Evolutionary conservation across 495 filamentous ascomycete genomes (phyloP).

Genomic region (Hypoxylon cercidicola): DNA sequence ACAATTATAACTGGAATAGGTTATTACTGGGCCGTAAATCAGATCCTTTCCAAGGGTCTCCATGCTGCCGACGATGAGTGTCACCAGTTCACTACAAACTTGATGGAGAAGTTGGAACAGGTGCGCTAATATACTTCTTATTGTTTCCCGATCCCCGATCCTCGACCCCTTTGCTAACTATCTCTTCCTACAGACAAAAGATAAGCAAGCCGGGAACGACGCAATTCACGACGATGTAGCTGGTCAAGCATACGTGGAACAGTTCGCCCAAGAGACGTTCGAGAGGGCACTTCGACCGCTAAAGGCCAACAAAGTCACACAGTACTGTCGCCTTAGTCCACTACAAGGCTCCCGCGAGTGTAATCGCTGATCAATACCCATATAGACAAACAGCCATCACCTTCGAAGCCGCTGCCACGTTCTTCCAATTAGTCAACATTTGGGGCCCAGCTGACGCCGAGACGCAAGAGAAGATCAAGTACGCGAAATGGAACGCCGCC

Average conservation of each 20-base stretch:
- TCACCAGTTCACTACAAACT: slow-evolving; percentile 76
- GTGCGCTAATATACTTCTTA: slow-evolving; percentile 54
- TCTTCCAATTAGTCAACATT: slow-evolving; percentile 86
- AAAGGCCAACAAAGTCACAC: slow-evolving; percentile 84
- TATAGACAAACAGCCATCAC: slow-evolving; percentile 90
- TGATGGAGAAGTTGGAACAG: slow-evolving; percentile 94
- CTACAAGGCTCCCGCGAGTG: neutral
- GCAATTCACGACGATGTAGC: slow-evolving; percentile 84
- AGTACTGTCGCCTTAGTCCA: slow-evolving; percentile 58
- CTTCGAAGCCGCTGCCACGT: slow-evolving; percentile 88
- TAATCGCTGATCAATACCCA: slow-evolving; percentile 18
- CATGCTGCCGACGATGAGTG: slow-evolving; percentile 80
- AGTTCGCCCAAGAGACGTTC: slow-evolving; percentile 91
- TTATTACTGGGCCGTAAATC: slow-evolving; percentile 92
- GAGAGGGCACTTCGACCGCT: slow-evolving; percentile 83
- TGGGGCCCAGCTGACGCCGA: slow-evolving; percentile 83
- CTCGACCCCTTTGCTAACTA: slow-evolving; percentile 1
- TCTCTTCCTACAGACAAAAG: slow-evolving; percentile 68
- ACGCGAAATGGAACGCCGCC: slow-evolving; percentile 93
- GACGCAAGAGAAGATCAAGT: slow-evolving; percentile 87
- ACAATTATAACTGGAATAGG: slow-evolving; percentile 59
- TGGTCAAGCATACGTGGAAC: slow-evolving; percentile 90
- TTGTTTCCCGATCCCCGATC: neutral
- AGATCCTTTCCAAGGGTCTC: slow-evolving; percentile 82
- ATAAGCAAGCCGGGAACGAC: slow-evolving; percentile 60